Evolutionary conservation across 345 rosid genomes (phyloP), one percentile per base, ranked within the genome.

Genomic region (Boechera retrofracta): DNA sequence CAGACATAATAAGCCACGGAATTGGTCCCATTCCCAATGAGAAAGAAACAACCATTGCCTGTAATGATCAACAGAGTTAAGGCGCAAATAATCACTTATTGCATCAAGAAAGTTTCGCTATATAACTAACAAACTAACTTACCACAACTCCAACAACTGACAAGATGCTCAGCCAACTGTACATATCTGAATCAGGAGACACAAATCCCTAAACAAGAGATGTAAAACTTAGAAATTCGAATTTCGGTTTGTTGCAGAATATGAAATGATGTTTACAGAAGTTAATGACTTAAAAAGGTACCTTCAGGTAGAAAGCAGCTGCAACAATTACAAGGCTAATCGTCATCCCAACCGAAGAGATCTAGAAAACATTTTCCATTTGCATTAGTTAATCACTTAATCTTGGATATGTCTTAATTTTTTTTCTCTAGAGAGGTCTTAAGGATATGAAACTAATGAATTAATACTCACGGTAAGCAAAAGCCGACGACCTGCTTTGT

Each of bases 1-100:
- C 99, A 2, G 98, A 95, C 99, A 92, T 95, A 81, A 95, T 92
- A 76, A 95, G 15, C 99, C 99, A 95, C n/a, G 98, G 99, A 76
- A 95, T 89, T 5, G 99, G 85, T 33, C 99, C 99, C 79, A 92
- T 82, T 79, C 99, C 99, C 65, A 95, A 82, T 71, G 98, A 92
- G 85, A 95, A 95, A 60, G 73, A 7, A 61, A 85, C 64, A 49
- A 92, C 92, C 98, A 95, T 81, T 55, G 77, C 82, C 99, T 95
- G 86, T 69, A 81, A 82, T 13, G 45, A 72, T 60, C 54, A 75
- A 41, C 24, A 24, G 42, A 47, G 72, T 62, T 55, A 70, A 57
- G 48, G 54, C 75, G 60, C 44, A 31, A 15, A 60, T 10, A 51
- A 72, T 39, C 2, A 47, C 48, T 49, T 24, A 18, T 4, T 75